Conservation (phyloP, 306 rosid species). For the Canavalia gladiata region DNA sequence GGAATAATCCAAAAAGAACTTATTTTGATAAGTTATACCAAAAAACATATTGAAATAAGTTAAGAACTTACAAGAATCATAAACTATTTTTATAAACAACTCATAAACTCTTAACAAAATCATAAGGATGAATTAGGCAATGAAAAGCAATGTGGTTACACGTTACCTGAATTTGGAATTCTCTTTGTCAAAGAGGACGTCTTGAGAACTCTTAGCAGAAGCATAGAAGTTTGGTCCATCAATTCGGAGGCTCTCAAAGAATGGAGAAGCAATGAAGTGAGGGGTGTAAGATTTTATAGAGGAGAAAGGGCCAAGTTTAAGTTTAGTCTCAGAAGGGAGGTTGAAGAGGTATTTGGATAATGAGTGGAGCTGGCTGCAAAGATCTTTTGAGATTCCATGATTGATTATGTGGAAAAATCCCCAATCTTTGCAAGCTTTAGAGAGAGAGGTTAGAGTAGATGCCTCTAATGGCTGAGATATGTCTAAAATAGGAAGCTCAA, state of each 20-base stretch:
- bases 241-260: slow-evolving; percentile 88
- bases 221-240: slow-evolving; percentile 78
- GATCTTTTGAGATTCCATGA: slow-evolving; percentile 90
- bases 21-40: too few species aligned
- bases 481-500: slow-evolving; percentile 84
- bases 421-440: slow-evolving; percentile 84
- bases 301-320: slow-evolving; percentile 91
- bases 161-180: slow-evolving; percentile 74
- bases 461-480: slow-evolving; percentile 73
- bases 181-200: slow-evolving; percentile 63
- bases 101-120: neutral
- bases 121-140: neutral
- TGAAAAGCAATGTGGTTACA: neutral
- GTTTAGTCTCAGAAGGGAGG: slow-evolving; percentile 85
- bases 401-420: slow-evolving; percentile 93
- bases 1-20: too few species aligned
- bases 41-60: too few species aligned
- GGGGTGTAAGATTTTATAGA: slow-evolving; percentile 82
- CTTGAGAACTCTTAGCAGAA: slow-evolving; percentile 83
- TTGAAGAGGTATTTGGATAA: slow-evolving; percentile 66
- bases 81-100: too few species aligned
- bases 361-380: slow-evolving; percentile 61
- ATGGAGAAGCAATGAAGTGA: slow-evolving; percentile 98
- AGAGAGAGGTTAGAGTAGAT: slow-evolving; percentile 69
- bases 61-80: too few species aligned